phyloP scores from a whole-genome alignment of 441 rosid genomes.

The Euphorbia corollata region DNA sequence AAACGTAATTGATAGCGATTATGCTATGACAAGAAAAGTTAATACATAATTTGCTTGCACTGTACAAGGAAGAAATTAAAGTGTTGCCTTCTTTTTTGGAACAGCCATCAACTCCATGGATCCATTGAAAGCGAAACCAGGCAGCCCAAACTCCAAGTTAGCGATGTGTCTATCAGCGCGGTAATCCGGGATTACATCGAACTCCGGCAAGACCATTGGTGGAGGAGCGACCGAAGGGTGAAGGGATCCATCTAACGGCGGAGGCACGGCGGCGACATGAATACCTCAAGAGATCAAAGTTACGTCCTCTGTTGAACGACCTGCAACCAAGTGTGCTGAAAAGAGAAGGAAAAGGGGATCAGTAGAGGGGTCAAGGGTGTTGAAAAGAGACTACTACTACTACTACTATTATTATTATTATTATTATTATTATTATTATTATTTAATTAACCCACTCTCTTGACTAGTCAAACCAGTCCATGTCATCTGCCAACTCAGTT shows the following conservation, averaged over 20 bases:
- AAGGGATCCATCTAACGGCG: constrained; percentile 33
- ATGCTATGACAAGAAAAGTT: not conserved
- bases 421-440: no score
- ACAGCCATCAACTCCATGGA: constrained; percentile 87
- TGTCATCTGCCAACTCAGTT: no score
- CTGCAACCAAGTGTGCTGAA: no score
- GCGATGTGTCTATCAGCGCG: constrained; percentile 13
- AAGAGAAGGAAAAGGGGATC: no score
- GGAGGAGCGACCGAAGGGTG: constrained; percentile 27
- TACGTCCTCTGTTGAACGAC: constrained; percentile 20
- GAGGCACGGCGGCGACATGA: constrained; percentile 38
- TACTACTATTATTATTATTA: no score
- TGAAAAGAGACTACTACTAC: no score
- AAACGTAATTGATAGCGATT: not conserved
- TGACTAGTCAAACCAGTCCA: no score
- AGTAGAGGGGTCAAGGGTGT: no score
- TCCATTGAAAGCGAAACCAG: constrained; percentile 36
- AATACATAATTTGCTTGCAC: not conserved
- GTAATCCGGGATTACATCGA: constrained; percentile 25
- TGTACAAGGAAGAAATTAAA: not conserved
- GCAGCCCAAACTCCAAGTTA: constrained; percentile 32
- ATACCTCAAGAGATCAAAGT: constrained; percentile 28
- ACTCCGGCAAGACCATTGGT: constrained; percentile 38
- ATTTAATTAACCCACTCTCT: no score
- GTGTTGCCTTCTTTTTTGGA: constrained; percentile 59